phyloP scores from a whole-genome alignment of 768 basidiomycete genomes.

The Candolleomyces aberdarensis region DNA sequence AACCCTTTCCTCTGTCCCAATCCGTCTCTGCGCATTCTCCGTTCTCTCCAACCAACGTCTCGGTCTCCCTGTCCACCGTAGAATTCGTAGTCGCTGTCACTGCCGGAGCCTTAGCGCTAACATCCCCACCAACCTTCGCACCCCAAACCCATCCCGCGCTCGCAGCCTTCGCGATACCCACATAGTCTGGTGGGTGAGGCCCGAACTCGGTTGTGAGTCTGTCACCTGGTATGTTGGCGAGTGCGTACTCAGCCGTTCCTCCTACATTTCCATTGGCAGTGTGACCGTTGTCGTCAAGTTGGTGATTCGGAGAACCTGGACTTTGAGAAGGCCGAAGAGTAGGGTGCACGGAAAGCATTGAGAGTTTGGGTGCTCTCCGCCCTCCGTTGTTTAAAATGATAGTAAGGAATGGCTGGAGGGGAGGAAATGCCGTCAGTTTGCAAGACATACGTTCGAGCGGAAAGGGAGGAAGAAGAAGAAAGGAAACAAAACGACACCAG shows the following conservation, averaged over 20 bases:
- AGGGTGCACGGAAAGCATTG: slow-evolving; percentile 66
- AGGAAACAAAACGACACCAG: background rate
- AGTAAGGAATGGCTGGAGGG: slow-evolving; percentile 60
- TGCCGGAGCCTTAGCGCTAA: no score
- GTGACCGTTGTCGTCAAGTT: no score
- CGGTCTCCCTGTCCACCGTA: slow-evolving; percentile 14
- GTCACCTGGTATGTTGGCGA: slow-evolving; percentile 37
- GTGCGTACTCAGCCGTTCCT: slow-evolving; percentile 23
- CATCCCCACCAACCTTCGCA: no score
- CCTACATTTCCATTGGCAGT: no score
- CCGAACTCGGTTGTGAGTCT: slow-evolving; percentile 64
- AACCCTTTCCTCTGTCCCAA: slow-evolving; percentile 16
- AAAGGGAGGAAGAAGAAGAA: background rate
- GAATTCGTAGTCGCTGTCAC: no score
- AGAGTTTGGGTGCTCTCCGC: slow-evolving; percentile 65
- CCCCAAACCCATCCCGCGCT: no score
- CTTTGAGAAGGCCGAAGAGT: background rate
- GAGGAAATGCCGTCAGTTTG: background rate
- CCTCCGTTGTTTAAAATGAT: slow-evolving; percentile 72
- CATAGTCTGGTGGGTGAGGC: slow-evolving; percentile 59
- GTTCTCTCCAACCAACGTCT: no score
- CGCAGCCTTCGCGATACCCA: slow-evolving; percentile 64
- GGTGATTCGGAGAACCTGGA: no score
- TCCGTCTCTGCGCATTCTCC: slow-evolving; percentile 45
- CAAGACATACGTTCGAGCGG: no score